Percentiles rank a stretch among this genome's conserved stretches.
These are phyloP conservation scores for Cephalotrichum gorgonifer DNA, from an alignment of 2,329 filamentous ascomycete species.

Conservation along the genomic window DNA sequence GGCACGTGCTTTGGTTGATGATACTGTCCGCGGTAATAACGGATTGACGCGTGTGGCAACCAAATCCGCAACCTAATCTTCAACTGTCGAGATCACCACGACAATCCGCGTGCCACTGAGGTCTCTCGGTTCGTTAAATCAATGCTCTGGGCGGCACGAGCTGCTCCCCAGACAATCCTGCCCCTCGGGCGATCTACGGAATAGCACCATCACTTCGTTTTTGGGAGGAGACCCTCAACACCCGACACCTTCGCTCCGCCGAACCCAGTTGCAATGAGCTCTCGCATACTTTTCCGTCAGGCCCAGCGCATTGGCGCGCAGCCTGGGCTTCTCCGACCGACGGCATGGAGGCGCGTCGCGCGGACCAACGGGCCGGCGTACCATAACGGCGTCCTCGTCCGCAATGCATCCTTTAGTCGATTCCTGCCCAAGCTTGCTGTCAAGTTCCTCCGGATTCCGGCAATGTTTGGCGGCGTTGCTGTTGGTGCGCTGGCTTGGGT, in stretches of 20 bases:
- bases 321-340: not conserved
- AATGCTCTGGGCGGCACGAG: not conserved
- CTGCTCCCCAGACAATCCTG: not conserved
- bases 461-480: slow-evolving; percentile 82
- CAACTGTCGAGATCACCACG: not conserved
- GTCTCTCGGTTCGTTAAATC: not conserved
- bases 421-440: slow-evolving; percentile 78
- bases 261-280: slow-evolving; percentile 1
- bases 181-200: not conserved
- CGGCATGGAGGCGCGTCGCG: not conserved
- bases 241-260: not conserved
- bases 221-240: not conserved
- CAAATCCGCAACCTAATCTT: not conserved
- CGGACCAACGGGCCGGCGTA: slow-evolving; percentile 54
- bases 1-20: not conserved
- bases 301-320: not conserved
- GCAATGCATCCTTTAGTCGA: slow-evolving; percentile 54
- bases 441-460: slow-evolving; percentile 80
- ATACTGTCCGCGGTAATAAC: not conserved
- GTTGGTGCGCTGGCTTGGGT: slow-evolving; percentile 84
- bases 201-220: not conserved
- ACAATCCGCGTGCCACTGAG: not conserved
- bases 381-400: slow-evolving; percentile 62
- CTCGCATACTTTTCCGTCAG: slow-evolving; percentile 3
- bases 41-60: not conserved